Base-by-base conservation (phyloP, 2,329 filamentous ascomycete species). In the Paraphaeosphaeria sporulosa region DNA sequence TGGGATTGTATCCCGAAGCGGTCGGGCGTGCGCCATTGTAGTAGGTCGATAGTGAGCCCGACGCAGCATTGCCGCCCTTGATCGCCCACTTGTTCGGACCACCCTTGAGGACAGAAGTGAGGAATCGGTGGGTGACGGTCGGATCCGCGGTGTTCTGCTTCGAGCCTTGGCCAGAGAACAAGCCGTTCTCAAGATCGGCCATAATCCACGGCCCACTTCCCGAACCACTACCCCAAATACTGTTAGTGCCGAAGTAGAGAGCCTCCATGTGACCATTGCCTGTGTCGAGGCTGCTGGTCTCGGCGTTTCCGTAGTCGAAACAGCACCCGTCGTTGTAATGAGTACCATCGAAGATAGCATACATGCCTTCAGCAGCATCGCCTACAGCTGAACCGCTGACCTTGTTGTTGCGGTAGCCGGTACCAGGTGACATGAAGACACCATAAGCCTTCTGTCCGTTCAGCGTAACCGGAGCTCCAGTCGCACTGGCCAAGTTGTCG, bases 191-290 rank as follows among this genome's bases (percentile, higher is more conserved):
- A 0, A 90, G 82, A 74, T 90, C 88, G 0, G 87, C 88, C 87
- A 90, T 89, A 65, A 90, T 71, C 88, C 88, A 90, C 0, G 88
- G 88, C 0, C 88, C 87, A 46, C 66, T 81, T 47, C 87, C 87
- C 4, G 84, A 58, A 9, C 88, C 88, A 8, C 73, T 75, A 19
- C 87, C 87, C 85, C 86, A 89, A 64, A 60, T 60, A 0, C 79
- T 86, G 71, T 69, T 83, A 71, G 79, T 77, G 0, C 88, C 88
- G 66, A 82, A 90, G 81, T 90, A 90, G 59, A 90, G 86, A 57
- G 88, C 86, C 70, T 90, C 88, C 88, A 90, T 90, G 68, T 89
- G 87, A 17, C 86, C 88, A 55, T 85, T 83, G 2, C 88, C 88
- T 0, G 86, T 84, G 53, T 80, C 78, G 0, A 56, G 57, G 47